Base-by-base conservation (phyloP, 208 protist genomes). In the Crithidia mellificae region DNA sequence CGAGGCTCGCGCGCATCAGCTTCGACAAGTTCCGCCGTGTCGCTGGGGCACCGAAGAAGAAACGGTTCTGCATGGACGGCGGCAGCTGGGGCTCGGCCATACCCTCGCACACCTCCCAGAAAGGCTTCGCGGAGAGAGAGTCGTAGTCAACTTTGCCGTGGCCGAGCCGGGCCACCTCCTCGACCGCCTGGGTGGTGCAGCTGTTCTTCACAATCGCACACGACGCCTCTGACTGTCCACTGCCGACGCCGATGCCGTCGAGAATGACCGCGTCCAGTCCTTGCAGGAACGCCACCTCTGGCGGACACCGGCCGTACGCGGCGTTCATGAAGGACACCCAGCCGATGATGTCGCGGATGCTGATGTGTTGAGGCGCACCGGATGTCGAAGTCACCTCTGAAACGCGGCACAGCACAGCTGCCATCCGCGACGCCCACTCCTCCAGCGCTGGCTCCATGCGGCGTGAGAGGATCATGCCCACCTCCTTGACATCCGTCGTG, bases 251-350 rank as follows among this genome's bases (percentile, higher is more conserved):
- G 50, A 99, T 77, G 63, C 94, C 98, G 69, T 99, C 98, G 8
- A 99, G 77, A 38, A 99, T 87, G 14, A 98, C 95, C 20, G 98
- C 77, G 63, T 96, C 97, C 4, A 98, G 90, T 36, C 98, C 98
- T 57, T 99, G 98, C 38, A 99, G 58, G 75, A 98, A 98, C 9
- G 94, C 88, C 6, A 94, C 52, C 51, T 74, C 71, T 6, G 87
- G 75, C 12, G 80, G 63, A 70, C 87, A 93, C 14, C 81, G 78
- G 52, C 63, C 68, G 65, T 89, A 55, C 14, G 88, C 80, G 29
- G 88, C 88, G 71, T 94, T 96, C 92, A 98, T 97, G 79, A 99
- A 99, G 1, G 77, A 78, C 7, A 95, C 94, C 97, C 98, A 99
- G 22, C 92, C 84, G 36, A 99, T 82, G 56, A 99, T 90, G 78